phyloP scores from a whole-genome alignment of 495 filamentous ascomycete species.

The Margaritispora aquatica region DNA sequence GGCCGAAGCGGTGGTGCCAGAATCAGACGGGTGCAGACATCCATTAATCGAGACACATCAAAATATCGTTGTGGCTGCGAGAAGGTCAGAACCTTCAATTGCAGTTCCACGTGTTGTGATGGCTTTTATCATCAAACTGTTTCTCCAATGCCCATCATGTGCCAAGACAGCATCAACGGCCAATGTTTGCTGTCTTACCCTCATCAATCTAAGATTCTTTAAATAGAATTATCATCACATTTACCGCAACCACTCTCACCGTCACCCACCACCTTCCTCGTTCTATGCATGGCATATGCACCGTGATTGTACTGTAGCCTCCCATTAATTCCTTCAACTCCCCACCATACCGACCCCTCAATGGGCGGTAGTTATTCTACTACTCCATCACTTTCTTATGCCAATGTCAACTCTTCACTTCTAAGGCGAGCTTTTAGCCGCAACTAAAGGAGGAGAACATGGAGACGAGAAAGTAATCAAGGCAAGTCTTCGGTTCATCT shows the following conservation, averaged over 20 bases:
- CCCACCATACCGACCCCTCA: not conserved
- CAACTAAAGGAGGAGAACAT: too few species aligned
- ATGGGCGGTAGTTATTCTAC: too few species aligned
- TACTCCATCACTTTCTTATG: too few species aligned
- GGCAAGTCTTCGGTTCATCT: too few species aligned
- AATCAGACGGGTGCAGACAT: not conserved
- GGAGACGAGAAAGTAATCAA: too few species aligned
- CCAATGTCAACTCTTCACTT: too few species aligned
- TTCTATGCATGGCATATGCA: not conserved
- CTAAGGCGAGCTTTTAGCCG: too few species aligned
- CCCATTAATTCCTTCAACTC: too few species aligned
- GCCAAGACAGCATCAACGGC: too few species aligned
- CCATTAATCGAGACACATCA: not conserved
- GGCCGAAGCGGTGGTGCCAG: not conserved
- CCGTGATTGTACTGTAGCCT: too few species aligned
- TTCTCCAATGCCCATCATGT: not conserved
- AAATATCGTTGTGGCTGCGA: not conserved
- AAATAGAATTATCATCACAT: not conserved
- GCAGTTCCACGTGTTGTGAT: not conserved
- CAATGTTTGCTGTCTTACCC: too few species aligned
- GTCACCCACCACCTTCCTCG: not conserved
- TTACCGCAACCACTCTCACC: not conserved
- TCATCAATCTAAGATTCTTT: not conserved
- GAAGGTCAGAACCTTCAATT: not conserved
- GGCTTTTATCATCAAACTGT: not conserved